Percentiles rank a stretch among this genome's conserved stretches.
phyloP scores from a whole-genome alignment of 1,284 basidiomycete species.

The Irpex sp. region DNA sequence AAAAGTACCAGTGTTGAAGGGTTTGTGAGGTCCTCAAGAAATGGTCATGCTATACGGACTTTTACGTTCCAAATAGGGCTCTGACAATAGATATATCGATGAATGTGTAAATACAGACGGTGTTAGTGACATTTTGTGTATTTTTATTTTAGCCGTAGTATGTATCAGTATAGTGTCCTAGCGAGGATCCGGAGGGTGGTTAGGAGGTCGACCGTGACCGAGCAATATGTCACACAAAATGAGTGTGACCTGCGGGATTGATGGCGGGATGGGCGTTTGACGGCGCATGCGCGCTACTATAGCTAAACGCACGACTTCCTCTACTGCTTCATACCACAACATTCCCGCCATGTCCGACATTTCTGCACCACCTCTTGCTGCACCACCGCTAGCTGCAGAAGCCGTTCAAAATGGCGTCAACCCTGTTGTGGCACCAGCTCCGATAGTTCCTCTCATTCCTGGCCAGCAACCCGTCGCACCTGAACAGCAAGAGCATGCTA shows the following conservation, averaged over 20 bases:
- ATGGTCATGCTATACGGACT: background rate
- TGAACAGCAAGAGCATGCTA: constrained; percentile 44
- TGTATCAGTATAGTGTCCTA: too few species aligned
- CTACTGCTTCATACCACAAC: background rate
- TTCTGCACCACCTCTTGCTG: constrained; percentile 28
- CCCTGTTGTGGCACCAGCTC: constrained; percentile 25
- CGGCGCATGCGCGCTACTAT: background rate
- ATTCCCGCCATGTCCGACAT: constrained; percentile 35
- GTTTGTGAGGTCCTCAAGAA: background rate
- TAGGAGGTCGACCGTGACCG: too few species aligned
- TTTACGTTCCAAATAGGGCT: background rate
- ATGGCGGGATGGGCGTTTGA: background rate
- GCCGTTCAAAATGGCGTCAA: constrained; percentile 34
- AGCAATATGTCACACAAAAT: background rate
- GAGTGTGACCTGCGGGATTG: background rate
- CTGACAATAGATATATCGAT: too few species aligned
- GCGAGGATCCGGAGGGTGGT: too few species aligned
- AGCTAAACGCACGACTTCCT: background rate
- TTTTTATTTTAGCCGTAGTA: too few species aligned
- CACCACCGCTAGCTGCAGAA: constrained; percentile 25
- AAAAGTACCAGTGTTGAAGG: background rate
- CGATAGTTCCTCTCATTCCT: constrained; percentile 21
- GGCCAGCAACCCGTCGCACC: constrained; percentile 13
- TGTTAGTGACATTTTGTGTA: too few species aligned
- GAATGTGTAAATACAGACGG: too few species aligned